Percentiles rank a stretch among this genome's conserved stretches.
Evolutionary conservation across 257 asterid genomes (phyloP).

Genomic region (Orobanche coerulescens): DNA sequence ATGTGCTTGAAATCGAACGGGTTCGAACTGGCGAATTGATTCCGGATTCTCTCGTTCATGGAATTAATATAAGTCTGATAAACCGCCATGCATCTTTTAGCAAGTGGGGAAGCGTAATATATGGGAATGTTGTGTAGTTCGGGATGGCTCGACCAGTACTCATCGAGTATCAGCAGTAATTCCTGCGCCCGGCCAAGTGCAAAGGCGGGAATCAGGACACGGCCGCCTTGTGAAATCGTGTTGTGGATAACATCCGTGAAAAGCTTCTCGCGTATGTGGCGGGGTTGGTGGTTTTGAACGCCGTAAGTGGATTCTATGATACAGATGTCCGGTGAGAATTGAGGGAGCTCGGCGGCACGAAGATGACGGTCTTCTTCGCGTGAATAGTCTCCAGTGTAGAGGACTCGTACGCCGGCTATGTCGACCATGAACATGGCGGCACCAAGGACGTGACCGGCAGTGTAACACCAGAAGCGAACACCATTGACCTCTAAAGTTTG

Average conservation of each 20-base stretch:
- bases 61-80: constrained; percentile 89
- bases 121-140: constrained; percentile 79
- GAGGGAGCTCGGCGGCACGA: constrained; percentile 94
- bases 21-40: constrained; percentile 57
- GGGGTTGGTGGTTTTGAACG: constrained; percentile 87
- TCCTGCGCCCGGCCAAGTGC: constrained; percentile 99
- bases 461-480: constrained; percentile 97
- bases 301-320: constrained; percentile 96
- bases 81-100: constrained; percentile 92
- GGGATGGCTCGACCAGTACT: constrained; percentile 87
- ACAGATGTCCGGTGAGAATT: constrained; percentile 90
- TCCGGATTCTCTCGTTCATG: constrained; percentile 88
- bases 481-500: constrained; percentile 94
- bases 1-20: constrained; percentile 94
- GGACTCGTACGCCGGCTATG: constrained; percentile 95
- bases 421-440: constrained; percentile 99
- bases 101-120: constrained; percentile 96
- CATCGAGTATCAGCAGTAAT: constrained; percentile 85
- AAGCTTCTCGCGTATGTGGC: constrained; percentile 72
- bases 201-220: constrained; percentile 86
- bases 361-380: constrained; percentile 98
- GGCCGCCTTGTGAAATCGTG: constrained; percentile 84
- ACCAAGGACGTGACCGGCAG: constrained; percentile 99
- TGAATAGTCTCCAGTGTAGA: constrained; percentile 95
- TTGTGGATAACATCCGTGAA: constrained; percentile 83